These are phyloP conservation scores for Amanita thiersii DNA, from an alignment of 768 basidiomycete genomes.

Conservation along the genomic window DNA sequence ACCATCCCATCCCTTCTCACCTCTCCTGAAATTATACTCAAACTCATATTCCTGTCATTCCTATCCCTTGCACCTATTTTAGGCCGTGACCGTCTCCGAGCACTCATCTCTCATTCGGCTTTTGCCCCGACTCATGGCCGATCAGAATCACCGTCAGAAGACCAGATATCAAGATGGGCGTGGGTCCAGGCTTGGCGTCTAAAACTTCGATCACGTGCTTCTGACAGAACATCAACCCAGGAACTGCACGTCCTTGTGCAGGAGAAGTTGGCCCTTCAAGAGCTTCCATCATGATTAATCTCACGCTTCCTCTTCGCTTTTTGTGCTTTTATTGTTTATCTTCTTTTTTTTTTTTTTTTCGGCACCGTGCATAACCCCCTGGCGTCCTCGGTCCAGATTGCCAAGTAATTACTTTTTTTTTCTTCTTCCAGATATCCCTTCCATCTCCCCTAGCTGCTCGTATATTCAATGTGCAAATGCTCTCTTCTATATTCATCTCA, in stretches of 20 bases:
- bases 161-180: slow-evolving; percentile 33
- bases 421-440: not conserved
- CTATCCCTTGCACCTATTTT: slow-evolving; percentile 85
- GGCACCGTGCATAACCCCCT: not conserved
- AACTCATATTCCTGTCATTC: slow-evolving; percentile 75
- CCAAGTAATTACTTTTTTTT: not conserved
- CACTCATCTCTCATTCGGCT: slow-evolving; percentile 35
- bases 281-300: slow-evolving; percentile 28
- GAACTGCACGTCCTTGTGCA: slow-evolving; percentile 43
- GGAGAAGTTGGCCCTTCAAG: slow-evolving; percentile 45
- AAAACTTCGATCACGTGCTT: slow-evolving; percentile 37
- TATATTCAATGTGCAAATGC: not conserved
- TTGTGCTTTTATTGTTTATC: not conserved
- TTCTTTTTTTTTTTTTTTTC: not conserved
- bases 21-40: slow-evolving; percentile 76
- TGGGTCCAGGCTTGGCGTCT: slow-evolving; percentile 68
- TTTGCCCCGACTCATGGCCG: slow-evolving; percentile 12
- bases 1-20: slow-evolving; percentile 81
- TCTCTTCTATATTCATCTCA: slow-evolving; percentile 4
- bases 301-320: not conserved
- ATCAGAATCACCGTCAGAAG: slow-evolving; percentile 15
- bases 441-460: not conserved
- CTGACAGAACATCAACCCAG: slow-evolving; percentile 40
- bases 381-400: not conserved
- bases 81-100: slow-evolving; percentile 56